Evolutionary conservation across 2,329 filamentous ascomycete species (phyloP).

Genomic region (Exophiala phaeomuriformis): DNA sequence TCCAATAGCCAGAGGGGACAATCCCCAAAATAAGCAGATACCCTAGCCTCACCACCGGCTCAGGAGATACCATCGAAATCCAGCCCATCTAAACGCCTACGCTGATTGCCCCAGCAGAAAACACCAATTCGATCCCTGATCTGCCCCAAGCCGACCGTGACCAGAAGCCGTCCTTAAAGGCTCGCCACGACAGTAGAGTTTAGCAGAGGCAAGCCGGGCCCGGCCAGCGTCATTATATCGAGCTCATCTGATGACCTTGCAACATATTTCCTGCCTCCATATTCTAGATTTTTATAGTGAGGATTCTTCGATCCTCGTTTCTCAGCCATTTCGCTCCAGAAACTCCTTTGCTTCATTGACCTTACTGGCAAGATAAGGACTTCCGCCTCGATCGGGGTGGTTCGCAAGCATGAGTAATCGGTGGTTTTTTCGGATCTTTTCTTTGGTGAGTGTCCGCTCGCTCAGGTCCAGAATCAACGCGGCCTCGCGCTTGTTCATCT

Average conservation of each 20-base stretch:
- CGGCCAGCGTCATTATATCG: background rate
- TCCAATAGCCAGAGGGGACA: too few relatives aligned
- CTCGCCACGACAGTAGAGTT: too few relatives aligned
- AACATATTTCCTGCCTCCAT: background rate
- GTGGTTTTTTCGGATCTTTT: constrained; percentile 92
- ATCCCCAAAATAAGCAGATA: too few relatives aligned
- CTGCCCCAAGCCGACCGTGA: too few relatives aligned
- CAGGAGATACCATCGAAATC: too few relatives aligned
- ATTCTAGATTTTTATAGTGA: background rate
- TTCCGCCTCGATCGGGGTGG: constrained; percentile 94
- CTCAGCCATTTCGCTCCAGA: constrained; percentile 60
- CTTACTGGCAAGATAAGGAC: constrained; percentile 92
- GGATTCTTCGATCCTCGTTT: background rate
- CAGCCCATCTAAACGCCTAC: too few relatives aligned
- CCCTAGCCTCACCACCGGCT: too few relatives aligned
- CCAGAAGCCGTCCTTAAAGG: too few relatives aligned
- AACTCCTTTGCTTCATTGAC: constrained; percentile 98
- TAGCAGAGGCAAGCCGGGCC: too few relatives aligned
- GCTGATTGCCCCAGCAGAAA: too few relatives aligned
- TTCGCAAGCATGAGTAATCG: constrained; percentile 94
- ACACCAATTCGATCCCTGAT: too few relatives aligned
- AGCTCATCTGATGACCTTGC: background rate
- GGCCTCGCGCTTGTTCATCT: constrained; percentile 90
- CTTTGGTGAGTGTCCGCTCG: constrained; percentile 79
- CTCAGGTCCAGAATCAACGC: constrained; percentile 86